phyloP scores from a whole-genome alignment of 1,284 basidiomycete species.

The Tremellales sp. region DNA sequence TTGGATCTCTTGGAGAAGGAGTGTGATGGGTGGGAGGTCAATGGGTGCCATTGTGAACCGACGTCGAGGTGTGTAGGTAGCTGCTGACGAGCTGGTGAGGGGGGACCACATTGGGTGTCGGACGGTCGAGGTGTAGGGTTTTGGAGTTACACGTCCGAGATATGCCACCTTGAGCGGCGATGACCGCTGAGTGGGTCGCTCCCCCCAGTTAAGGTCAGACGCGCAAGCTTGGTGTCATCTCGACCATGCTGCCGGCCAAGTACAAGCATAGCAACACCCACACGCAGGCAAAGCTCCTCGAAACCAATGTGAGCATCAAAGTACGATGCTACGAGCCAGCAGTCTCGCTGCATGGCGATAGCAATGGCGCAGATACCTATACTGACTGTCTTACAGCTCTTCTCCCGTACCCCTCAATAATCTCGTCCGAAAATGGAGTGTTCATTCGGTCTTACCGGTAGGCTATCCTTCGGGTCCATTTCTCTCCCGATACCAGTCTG shows the following conservation, averaged over 20 bases:
- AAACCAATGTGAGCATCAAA: too few relatives aligned
- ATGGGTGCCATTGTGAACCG: conserved; percentile 13
- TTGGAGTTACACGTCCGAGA: too few relatives aligned
- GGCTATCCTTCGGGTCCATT: conserved; percentile 3
- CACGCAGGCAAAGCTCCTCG: too few relatives aligned
- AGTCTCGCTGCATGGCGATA: too few relatives aligned
- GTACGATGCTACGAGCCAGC: too few relatives aligned
- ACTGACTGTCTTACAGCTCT: not conserved
- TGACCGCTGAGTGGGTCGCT: too few relatives aligned
- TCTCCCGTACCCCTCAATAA: not conserved
- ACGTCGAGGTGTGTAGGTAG: not conserved
- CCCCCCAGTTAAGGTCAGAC: too few relatives aligned
- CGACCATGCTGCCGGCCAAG: too few relatives aligned
- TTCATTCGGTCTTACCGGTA: conserved; percentile 52
- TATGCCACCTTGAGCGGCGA: too few relatives aligned
- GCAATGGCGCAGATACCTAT: too few relatives aligned
- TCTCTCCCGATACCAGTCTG: not conserved
- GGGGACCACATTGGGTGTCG: not conserved
- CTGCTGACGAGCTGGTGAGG: not conserved
- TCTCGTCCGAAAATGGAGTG: conserved; percentile 45
- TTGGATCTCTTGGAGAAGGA: conserved; percentile 65
- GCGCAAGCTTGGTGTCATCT: too few relatives aligned
- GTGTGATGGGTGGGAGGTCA: conserved; percentile 42
- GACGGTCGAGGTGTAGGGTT: not conserved
- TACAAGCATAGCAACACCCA: too few relatives aligned